Conservation (phyloP, 2,329 filamentous ascomycete species). For the Colletotrichum sp. region DNA sequence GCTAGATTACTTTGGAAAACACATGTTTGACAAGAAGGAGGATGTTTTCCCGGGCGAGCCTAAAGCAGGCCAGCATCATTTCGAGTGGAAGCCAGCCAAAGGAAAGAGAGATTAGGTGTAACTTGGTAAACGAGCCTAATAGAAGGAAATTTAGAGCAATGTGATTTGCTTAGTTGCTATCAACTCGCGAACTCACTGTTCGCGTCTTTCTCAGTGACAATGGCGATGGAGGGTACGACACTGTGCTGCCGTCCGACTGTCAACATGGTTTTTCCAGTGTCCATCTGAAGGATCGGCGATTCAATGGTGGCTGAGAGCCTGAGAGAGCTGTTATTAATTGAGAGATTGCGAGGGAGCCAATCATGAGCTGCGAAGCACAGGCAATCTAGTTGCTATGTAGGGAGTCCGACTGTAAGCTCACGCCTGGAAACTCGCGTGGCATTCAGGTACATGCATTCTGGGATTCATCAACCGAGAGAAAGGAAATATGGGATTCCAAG, state of each 20-base stretch:
- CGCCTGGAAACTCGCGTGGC: background rate
- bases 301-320: background rate
- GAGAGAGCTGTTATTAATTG: background rate
- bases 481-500: background rate
- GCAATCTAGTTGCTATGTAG: background rate
- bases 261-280: background rate
- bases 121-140: background rate
- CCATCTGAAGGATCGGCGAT: background rate
- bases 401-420: background rate
- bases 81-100: conserved; percentile 60
- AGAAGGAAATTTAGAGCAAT: rapidly evolving
- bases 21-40: conserved; percentile 67
- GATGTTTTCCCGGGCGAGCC: conserved; percentile 39
- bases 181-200: background rate
- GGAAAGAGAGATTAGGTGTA: background rate
- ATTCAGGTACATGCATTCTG: background rate
- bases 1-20: conserved; percentile 73
- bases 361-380: background rate
- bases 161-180: background rate
- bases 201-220: background rate
- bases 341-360: background rate
- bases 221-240: background rate
- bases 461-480: background rate
- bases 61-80: conserved; percentile 63
- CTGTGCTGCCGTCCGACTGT: background rate